Evolutionary conservation across 2,329 filamentous ascomycete genomes (phyloP).

Genomic region (Trichoderma koningii): DNA sequence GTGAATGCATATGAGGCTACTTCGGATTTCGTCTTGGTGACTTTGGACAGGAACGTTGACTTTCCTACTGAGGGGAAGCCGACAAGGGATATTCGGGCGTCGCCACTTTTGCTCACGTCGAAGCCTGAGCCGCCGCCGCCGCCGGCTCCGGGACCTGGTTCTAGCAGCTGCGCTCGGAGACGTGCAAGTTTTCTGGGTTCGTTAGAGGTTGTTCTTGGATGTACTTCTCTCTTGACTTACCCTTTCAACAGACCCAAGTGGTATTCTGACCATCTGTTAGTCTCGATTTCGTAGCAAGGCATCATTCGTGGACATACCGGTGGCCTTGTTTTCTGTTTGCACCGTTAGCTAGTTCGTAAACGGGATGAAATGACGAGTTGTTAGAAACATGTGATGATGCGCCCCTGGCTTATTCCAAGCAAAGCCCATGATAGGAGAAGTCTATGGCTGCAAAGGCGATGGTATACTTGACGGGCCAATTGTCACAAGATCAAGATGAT

Average conservation of each 20-base stretch:
- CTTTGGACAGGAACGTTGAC: slow-evolving; percentile 97
- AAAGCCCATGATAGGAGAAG: background rate
- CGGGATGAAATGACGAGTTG: background rate
- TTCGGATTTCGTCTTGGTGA: slow-evolving; percentile 96
- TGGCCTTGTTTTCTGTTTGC: slow-evolving; percentile 90
- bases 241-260: slow-evolving; percentile 97
- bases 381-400: background rate
- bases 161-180: slow-evolving; percentile 88
- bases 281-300: background rate
- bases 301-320: slow-evolving; percentile 63
- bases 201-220: slow-evolving; percentile 27
- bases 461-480: background rate
- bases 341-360: slow-evolving; percentile 36
- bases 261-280: slow-evolving; percentile 68
- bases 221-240: slow-evolving; percentile 51
- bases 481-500: background rate
- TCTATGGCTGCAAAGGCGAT: background rate
- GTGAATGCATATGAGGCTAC: slow-evolving; percentile 97
- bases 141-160: slow-evolving; percentile 79
- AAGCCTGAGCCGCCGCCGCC: slow-evolving; percentile 81
- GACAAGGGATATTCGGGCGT: slow-evolving; percentile 94
- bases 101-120: slow-evolving; percentile 92
- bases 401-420: background rate
- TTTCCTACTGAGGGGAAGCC: slow-evolving; percentile 99
- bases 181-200: slow-evolving; percentile 83